Evolutionary conservation across 768 basidiomycete genomes (phyloP), one percentile per base, ranked within the genome.

Genomic region (Pulveroboletus sp.): DNA sequence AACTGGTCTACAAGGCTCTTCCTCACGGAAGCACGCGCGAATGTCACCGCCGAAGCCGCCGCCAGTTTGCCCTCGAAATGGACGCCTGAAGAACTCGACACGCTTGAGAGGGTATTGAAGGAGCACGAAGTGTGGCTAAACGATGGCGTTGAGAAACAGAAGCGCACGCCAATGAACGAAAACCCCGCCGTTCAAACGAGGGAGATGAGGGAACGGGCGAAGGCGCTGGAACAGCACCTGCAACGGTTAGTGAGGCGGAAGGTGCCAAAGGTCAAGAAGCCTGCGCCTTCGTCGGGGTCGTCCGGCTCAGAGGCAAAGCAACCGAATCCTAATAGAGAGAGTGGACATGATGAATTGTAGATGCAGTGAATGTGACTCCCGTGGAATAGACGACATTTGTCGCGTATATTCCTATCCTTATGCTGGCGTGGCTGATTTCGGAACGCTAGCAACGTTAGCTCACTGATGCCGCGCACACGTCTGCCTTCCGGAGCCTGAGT

Each of bases 1-100:
- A 92, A 83, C 71, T 99, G 81, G 89, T 85, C 77, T 68, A 88
- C 82, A 50, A 84, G 77, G 14, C 67, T 89, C n/a, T 99, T 98
- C 85, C 77, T 96, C 24, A 70, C 76, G 1, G 87, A 92, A 45
- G 93, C 94, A 20, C 75, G 76, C 6, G 64, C 75, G 49, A 94
- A 95, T 67, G 70, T 87, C 37, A 89, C 89, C 2, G 68, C 71
- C 4, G 88, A 89, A 56, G 69, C 75, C 13, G 74, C 76, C 10
- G 76, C 74, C 0, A 84, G 76, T 5, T 68, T 82, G 7, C 82
- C 81, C 0, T 83, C 86, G 1, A 89, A 88, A 63, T 96, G 87
- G 82, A 93, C 93, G 1, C 64, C 73, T 14, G 87, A 84, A n/a
- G 96, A 99, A 65, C 76, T 98, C 14, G 85, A 86, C 48, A 74